Percentiles rank a stretch among this genome's conserved stretches.
Conservation (phyloP, 129 eudicot genomes). For the Helianthus tuberosus region DNA sequence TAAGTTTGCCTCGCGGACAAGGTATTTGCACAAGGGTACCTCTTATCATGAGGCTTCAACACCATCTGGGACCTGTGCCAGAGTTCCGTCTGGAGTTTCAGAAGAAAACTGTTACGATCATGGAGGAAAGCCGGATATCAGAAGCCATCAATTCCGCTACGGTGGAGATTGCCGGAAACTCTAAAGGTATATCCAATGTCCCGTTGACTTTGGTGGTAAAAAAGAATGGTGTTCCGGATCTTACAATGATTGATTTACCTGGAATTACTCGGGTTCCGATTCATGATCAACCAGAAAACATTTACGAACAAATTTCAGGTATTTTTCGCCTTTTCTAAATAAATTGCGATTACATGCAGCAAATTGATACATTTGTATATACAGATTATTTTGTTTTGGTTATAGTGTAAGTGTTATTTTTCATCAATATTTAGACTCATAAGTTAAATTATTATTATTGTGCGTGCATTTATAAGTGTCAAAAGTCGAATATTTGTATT, state of each 20-base stretch:
- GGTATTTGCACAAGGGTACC: not conserved
- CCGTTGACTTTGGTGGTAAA: constrained; percentile 5
- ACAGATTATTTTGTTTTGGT: no score
- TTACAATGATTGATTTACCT: not conserved
- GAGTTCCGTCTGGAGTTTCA: not conserved
- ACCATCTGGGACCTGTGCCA: no score
- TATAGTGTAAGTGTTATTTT: no score
- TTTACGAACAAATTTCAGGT: constrained; percentile 2
- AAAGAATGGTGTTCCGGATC: constrained; percentile 10
- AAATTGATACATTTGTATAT: no score
- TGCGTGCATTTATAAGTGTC: no score
- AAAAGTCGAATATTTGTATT: no score
- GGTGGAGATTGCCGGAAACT: constrained; percentile 14
- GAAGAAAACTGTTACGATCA: not conserved
- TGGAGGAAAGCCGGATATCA: not conserved
- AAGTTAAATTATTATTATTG: no score
- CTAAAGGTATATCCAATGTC: constrained; percentile 7
- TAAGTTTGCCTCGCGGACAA: not conserved
- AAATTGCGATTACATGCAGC: no score
- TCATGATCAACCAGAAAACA: not conserved
- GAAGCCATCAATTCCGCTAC: not conserved
- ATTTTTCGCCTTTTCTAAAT: no score
- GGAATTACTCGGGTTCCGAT: constrained; percentile 10
- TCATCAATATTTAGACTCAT: no score
- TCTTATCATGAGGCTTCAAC: no score